Conservation (phyloP, 176 grass and related monocot species). For the sorghum (Sorghum bicolor) region DNA sequence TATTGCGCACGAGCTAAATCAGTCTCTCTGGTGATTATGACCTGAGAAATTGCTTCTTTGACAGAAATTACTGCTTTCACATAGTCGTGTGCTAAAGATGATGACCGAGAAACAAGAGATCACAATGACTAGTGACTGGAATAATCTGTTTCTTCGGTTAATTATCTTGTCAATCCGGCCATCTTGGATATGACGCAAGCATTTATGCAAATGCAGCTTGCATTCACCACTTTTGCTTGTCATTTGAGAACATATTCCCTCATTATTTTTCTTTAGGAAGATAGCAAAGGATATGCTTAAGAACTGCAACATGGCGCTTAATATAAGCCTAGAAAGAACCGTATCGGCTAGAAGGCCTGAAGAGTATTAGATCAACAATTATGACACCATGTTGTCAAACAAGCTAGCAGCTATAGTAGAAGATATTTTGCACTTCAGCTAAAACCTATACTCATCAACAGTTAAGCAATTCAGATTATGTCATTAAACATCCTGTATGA, state of each 20-base stretch:
- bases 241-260: slow-evolving; percentile 30
- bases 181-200: slow-evolving; percentile 14
- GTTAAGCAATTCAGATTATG: not conserved
- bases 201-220: not conserved
- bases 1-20: not conserved
- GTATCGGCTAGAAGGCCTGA: slow-evolving; percentile 5
- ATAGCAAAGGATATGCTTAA: slow-evolving; percentile 35
- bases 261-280: not conserved
- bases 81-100: not conserved
- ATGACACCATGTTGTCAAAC: not conserved
- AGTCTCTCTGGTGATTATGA: no score
- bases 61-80: no score
- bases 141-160: not conserved
- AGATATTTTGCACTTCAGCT: not conserved
- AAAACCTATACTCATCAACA: not conserved
- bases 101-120: not conserved
- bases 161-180: not conserved
- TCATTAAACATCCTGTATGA: not conserved
- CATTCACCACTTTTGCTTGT: slow-evolving; percentile 9
- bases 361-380: slow-evolving; percentile 17
- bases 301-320: slow-evolving; percentile 26
- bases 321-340: not conserved
- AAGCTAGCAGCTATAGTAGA: not conserved
- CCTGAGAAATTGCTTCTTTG: no score
- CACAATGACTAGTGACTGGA: not conserved